Evolutionary conservation across 306 rosid species (phyloP), one percentile per base, ranked within the genome.

Genomic region (Begonia masoniana): DNA sequence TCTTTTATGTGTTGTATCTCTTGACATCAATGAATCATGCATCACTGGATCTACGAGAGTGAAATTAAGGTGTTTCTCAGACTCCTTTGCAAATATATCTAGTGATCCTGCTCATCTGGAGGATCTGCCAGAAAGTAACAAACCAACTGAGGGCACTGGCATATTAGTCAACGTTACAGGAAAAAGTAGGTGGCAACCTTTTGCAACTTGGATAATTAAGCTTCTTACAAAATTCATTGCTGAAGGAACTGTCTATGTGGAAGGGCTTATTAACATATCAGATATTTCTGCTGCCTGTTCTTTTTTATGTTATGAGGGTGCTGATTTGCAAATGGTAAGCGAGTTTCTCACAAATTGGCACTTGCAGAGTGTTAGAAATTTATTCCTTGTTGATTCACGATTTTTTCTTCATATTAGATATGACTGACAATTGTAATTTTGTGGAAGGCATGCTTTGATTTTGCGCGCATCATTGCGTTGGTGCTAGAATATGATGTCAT

Each of bases 371-470:
- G 9, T 31, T 31, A 5, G 39, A 31, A 31, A 31, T 31, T 31
- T 31, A 31, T 5, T 31, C 39, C 39, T 31, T 31, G 9, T 31
- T 5, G 9, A 31, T 31, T 31, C 39, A 31, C 39, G 39, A 31
- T 31, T 4, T 31, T 31, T 31, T 6, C 39, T 7, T 31, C 39
- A 9, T 7, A 31, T 31, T 31, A 31, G 35, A 26, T 31, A 7
- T 31, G 7, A 4, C 39, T 31, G 9, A 31, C 39, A 31, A 5
- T 58, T 74, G 24, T 54, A 63, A 59, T 54, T 68, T 72, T 75
- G 41, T 81, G 68, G 61, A 74, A 91, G 97, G 96, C 94, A 50
- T 81, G 87, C 72, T 91, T 91, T 74, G 96, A 83, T 72, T 78
- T 85, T 56, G 86, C 75, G 13, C 66, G 74, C 62, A 70, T 75